These are phyloP conservation scores for Abelmoschus esculentus DNA, from an alignment of 345 rosid genomes.

Conservation along the genomic window DNA sequence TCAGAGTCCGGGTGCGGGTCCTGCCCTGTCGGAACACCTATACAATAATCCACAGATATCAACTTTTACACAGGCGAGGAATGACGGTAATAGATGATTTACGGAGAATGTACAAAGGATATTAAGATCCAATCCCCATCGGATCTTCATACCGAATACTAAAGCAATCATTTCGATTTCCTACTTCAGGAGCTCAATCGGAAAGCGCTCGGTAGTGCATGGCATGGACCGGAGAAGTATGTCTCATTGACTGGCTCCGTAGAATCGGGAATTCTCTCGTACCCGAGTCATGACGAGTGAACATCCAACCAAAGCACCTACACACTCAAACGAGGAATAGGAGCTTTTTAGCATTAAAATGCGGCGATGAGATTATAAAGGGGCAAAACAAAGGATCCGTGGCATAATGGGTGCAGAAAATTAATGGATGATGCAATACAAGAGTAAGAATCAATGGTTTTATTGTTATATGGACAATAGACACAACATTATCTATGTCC, in stretches of 20 bases:
- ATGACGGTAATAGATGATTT: neutral
- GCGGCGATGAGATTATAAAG: too few relatives aligned
- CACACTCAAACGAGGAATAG: slow-evolving; percentile 2
- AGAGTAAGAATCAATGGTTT: neutral
- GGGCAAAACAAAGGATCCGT: neutral
- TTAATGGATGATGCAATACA: neutral
- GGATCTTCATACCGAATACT: neutral
- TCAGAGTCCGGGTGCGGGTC: neutral
- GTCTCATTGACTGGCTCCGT: slow-evolving; percentile 81
- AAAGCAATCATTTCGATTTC: neutral
- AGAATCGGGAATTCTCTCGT: slow-evolving; percentile 67
- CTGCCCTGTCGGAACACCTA: neutral
- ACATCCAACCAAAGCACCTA: slow-evolving; percentile 94
- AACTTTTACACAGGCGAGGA: neutral
- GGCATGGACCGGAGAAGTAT: slow-evolving; percentile 72
- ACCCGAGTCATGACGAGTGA: slow-evolving; percentile 74
- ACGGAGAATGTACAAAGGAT: neutral
- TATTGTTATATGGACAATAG: neutral
- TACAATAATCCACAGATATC: neutral
- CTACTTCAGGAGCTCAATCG: slow-evolving; percentile 29
- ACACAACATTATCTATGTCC: neutral
- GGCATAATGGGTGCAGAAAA: neutral
- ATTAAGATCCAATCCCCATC: neutral
- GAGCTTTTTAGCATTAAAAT: neutral
- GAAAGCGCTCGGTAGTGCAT: slow-evolving; percentile 65